Conservation (phyloP, 2,329 filamentous ascomycete species). For the Alternaria gaisen region DNA sequence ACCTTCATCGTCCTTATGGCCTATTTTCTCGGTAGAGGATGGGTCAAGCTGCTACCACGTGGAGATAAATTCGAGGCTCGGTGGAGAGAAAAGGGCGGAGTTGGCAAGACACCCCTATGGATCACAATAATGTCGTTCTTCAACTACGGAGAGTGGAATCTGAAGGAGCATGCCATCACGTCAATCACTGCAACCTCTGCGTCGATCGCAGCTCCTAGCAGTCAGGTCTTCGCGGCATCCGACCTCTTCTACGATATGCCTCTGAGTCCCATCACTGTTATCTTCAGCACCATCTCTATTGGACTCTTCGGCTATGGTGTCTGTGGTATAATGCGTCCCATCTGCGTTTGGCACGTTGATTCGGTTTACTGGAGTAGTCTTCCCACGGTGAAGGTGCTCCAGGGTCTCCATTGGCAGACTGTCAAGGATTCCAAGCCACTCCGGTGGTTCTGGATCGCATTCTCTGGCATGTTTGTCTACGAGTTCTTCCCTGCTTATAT, state of each 20-base stretch:
- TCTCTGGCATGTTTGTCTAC: slow-evolving; percentile 26
- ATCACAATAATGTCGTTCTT: slow-evolving; percentile 26
- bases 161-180: slow-evolving; percentile 26
- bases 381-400: slow-evolving; percentile 26
- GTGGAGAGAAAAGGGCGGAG: slow-evolving; percentile 23
- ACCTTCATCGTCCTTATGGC: slow-evolving; percentile 28
- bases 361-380: slow-evolving; percentile 29
- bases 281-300: slow-evolving; percentile 27
- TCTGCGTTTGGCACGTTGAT: slow-evolving; percentile 27
- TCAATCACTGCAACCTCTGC: slow-evolving; percentile 27
- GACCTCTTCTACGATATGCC: slow-evolving; percentile 23
- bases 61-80: slow-evolving; percentile 26
- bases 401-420: slow-evolving; percentile 27
- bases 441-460: slow-evolving; percentile 28
- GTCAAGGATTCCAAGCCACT: slow-evolving; percentile 26
- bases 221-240: slow-evolving; percentile 25
- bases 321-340: slow-evolving; percentile 25
- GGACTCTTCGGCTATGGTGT: slow-evolving; percentile 26
- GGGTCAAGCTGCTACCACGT: slow-evolving; percentile 22
- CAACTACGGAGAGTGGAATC: slow-evolving; percentile 22
- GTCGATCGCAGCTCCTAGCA: slow-evolving; percentile 23
- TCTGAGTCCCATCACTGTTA: slow-evolving; percentile 22
- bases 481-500: slow-evolving; percentile 30
- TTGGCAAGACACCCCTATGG: slow-evolving; percentile 17
- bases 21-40: slow-evolving; percentile 23